Percentiles rank a stretch among this genome's conserved stretches.
These are phyloP conservation scores for Teratosphaeria epicoccoides DNA, from an alignment of 2,329 filamentous ascomycete genomes.

Conservation along the genomic window DNA sequence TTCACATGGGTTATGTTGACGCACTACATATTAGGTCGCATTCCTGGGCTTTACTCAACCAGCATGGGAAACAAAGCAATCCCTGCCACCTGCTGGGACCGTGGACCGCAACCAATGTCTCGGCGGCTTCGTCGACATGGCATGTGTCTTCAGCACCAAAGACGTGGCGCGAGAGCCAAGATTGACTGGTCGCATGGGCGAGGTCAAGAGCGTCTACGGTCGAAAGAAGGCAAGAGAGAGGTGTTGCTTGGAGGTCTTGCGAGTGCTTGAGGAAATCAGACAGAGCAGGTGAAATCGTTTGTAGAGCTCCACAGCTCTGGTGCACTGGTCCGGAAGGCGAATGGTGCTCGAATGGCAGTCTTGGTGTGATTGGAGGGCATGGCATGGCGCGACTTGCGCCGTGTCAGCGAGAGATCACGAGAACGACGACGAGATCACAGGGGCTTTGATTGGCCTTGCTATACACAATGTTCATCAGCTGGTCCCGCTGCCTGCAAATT, in stretches of 20 bases:
- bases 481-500: no score
- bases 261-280: constrained; percentile 28
- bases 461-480: no score
- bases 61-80: constrained; percentile 9
- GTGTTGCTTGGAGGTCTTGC: constrained; percentile 33
- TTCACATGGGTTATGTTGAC: not conserved
- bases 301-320: no score
- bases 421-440: not conserved
- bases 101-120: constrained; percentile 2
- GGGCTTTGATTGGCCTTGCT: no score
- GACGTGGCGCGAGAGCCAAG: constrained; percentile 15
- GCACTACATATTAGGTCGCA: not conserved
- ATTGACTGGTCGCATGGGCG: constrained; percentile 30
- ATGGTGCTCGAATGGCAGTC: not conserved
- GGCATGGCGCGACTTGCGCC: not conserved
- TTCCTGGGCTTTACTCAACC: constrained; percentile 6
- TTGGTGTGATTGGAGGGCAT: not conserved
- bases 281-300: not conserved
- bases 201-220: constrained; percentile 34
- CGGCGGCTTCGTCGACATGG: constrained; percentile 25
- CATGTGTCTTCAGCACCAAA: constrained; percentile 24
- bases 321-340: no score
- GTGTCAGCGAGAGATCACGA: not conserved
- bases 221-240: constrained; percentile 41
- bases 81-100: constrained; percentile 1